Evolutionary conservation across 306 rosid species (phyloP).

Genomic region (Glycine tomentella): DNA sequence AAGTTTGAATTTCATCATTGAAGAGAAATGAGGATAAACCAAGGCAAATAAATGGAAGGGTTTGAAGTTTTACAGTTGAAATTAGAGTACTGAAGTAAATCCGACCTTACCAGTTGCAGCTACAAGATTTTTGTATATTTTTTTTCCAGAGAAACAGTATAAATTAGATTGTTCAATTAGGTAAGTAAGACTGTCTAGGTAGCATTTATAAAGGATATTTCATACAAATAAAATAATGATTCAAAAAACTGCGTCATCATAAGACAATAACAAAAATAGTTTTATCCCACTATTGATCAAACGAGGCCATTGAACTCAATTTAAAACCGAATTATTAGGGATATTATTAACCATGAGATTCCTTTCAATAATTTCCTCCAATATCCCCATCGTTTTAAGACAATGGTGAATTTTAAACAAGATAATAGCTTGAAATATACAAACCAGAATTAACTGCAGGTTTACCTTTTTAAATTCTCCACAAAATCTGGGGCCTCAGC

Average conservation of each 20-base stretch:
- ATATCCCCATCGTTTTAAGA: slow-evolving; percentile 12
- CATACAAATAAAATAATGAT: not conserved
- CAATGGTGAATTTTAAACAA: not conserved
- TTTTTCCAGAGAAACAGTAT: not conserved
- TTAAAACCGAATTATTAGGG: not conserved
- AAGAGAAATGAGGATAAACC: slow-evolving; percentile 10
- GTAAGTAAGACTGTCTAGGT: not conserved
- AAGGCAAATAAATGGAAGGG: slow-evolving; percentile 21
- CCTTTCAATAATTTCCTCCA: not conserved
- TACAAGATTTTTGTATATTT: slow-evolving; percentile 13
- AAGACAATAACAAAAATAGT: not conserved
- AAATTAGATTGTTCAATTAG: slow-evolving; percentile 12
- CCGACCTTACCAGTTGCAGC: not conserved
- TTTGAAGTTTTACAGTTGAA: slow-evolving; percentile 12
- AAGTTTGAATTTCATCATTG: not conserved
- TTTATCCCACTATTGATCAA: not conserved
- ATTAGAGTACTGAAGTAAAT: slow-evolving; percentile 26
- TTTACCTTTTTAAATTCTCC: slow-evolving; percentile 67
- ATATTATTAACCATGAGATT: not conserved
- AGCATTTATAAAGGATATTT: not conserved
- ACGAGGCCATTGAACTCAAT: not conserved
- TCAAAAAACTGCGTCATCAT: not conserved
- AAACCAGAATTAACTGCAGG: slow-evolving; percentile 27
- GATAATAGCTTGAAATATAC: not conserved
- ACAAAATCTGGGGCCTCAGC: slow-evolving; percentile 87